phyloP scores from a whole-genome alignment of 2,329 filamentous ascomycete genomes.

The Colletotrichum orbiculare region DNA sequence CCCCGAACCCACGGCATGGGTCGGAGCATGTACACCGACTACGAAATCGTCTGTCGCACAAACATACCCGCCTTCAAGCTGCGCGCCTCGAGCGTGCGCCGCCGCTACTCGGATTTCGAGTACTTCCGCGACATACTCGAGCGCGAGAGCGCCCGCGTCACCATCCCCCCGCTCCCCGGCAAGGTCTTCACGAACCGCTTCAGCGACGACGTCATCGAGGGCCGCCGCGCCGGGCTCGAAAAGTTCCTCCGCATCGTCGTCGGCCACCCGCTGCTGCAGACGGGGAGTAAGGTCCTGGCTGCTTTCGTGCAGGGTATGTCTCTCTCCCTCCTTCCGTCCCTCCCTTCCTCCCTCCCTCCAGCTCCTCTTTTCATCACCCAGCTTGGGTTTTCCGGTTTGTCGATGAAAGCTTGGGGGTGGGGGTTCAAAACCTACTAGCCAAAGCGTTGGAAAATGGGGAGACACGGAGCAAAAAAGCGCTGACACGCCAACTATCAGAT shows the following conservation, averaged over 20 bases:
- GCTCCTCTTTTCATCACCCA: no score
- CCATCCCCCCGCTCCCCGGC: constrained; percentile 93
- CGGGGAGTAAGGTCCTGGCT: constrained; percentile 94
- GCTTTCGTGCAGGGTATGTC: constrained; percentile 91
- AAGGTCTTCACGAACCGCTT: constrained; percentile 99
- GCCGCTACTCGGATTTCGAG: constrained; percentile 98
- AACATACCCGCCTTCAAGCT: constrained; percentile 99
- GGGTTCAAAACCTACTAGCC: background rate
- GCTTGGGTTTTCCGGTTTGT: background rate
- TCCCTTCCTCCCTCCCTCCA: no score
- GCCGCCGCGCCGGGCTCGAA: constrained; percentile 89
- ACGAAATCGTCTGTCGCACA: constrained; percentile 96
- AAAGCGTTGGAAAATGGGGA: no score
- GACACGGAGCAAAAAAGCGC: background rate
- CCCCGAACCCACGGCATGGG: constrained; percentile 95
- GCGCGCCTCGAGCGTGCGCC: constrained; percentile 85
- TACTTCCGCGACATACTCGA: constrained; percentile 98
- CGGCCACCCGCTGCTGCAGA: constrained; percentile 95
- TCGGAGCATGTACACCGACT: constrained; percentile 97
- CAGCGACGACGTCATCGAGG: constrained; percentile 98
- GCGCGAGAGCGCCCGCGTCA: constrained; percentile 92
- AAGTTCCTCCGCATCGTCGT: constrained; percentile 98
- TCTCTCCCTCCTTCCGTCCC: no score
- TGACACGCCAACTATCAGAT: constrained; percentile 58
- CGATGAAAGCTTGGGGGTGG: background rate